phyloP scores from a whole-genome alignment of 108 stramenopile species.

The Fistulifera pelliculosa region DNA sequence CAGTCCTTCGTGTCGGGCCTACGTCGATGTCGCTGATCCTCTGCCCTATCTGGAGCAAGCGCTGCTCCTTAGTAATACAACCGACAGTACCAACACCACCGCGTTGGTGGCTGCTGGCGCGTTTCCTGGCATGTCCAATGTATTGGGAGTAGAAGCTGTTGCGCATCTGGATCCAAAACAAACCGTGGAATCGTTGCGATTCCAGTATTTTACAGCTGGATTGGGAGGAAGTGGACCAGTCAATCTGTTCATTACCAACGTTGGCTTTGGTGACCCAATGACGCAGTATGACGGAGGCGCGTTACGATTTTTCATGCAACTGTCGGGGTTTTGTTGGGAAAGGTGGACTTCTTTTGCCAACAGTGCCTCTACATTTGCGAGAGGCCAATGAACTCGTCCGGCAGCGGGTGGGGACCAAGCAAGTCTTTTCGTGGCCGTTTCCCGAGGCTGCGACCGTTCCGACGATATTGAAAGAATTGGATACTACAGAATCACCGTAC shows the following conservation, averaged over 20 bases:
- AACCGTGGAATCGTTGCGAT: slow-evolving; percentile 33
- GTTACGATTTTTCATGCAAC: slow-evolving; percentile 20
- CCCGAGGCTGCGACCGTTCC: slow-evolving; percentile 60
- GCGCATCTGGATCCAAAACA: not conserved
- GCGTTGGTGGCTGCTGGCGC: slow-evolving; percentile 45
- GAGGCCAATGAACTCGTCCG: slow-evolving; percentile 15
- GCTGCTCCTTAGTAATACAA: slow-evolving; percentile 7
- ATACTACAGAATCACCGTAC: slow-evolving; percentile 17
- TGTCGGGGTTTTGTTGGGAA: slow-evolving; percentile 42
- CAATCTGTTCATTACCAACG: slow-evolving; percentile 57
- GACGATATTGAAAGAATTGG: slow-evolving; percentile 17
- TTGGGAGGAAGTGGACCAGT: slow-evolving; percentile 45
- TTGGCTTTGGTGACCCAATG: slow-evolving; percentile 58
- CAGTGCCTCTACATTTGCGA: not conserved
- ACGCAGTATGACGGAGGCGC: slow-evolving; percentile 27
- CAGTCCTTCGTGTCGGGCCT: slow-evolving; percentile 29
- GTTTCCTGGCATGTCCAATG: slow-evolving; percentile 57
- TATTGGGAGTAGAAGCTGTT: slow-evolving; percentile 48
- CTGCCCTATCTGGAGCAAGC: slow-evolving; percentile 31
- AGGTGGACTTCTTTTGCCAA: slow-evolving; percentile 33
- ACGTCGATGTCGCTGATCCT: slow-evolving; percentile 56
- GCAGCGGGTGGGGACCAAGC: slow-evolving; percentile 33
- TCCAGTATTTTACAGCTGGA: slow-evolving; percentile 58
- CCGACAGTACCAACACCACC: slow-evolving; percentile 17
- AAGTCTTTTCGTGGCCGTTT: slow-evolving; percentile 60